Base-by-base conservation (phyloP, 352 stramenopile species). In the Blastocystis sp. region DNA sequence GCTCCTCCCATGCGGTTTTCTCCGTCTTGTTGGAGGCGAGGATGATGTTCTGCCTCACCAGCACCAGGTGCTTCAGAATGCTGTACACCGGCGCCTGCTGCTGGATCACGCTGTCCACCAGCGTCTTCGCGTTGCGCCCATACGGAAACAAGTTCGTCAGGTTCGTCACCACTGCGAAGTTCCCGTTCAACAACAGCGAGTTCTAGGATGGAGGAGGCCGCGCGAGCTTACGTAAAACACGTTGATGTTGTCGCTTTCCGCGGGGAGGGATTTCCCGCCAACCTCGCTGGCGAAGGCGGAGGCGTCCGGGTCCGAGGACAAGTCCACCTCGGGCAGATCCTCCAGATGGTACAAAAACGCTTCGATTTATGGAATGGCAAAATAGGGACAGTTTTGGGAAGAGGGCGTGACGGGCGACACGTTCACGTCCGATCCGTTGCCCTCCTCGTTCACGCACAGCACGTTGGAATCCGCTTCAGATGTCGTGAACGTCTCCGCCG, bases 221-320 rank as follows among this genome's bases (percentile, higher is more conserved):
- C 64, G 17, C 28, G 41, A 53, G 1, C 21, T 1, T 48, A 74
- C 64, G 41, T 74, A 74, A 48, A 74, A 74, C 3, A 61, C n/a
- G 69, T 69, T 14, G 48, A 84, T 84, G 48, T 84, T 84, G 45
- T 84, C 74, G 40, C 56, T 84, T 28, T 84, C 74, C 66, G 52
- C 4, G 9, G 52, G 74, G 9, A 69, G 34, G 3, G 60, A 40
- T 52, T 23, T 40, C 4, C 64, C 21, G 45, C 69, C 28, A n/a
- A 48, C 28, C 17, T n/a, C 23, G 34, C 21, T 14, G 56, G 4
- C 53, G 2, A 56, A 0, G 0, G 28, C 41, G 9, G 34, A 38
- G 23, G 52, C 7, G 38, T 45, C 23, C 1, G 48, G 38, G 23
- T 48, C 10, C 9, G 34, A 23, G 23, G 71, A 56, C 17, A 84